Evolutionary conservation across 2,329 filamentous ascomycete species (phyloP), one percentile per base, ranked within the genome.

Genomic region (Xylaria sp.): DNA sequence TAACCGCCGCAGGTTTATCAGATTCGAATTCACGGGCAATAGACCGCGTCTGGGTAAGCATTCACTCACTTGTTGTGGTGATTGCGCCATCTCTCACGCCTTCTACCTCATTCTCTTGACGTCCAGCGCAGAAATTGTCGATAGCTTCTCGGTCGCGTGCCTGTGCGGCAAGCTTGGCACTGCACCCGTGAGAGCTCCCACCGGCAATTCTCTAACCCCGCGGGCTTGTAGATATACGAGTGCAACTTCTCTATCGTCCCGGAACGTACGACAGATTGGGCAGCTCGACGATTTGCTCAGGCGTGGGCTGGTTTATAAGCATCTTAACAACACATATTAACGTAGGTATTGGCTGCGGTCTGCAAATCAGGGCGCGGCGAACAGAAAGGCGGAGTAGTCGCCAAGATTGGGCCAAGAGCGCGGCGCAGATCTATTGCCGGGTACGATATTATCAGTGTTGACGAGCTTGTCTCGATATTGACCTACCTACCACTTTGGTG

Each of bases 401-500:
- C 71, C 71, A 73, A 73, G 71, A 62, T 67, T 64, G 25, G 56
- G 71, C 71, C 69, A 71, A 71, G 67, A 36, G 39, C 41, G 43
- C 52, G 31, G 59, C 46, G 64, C 61, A 71, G 68, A 71, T 71
- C 69, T 67, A 69, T 66, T 71, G 66, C 71, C 65, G 68, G 41
- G 62, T 54, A 65, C 48, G 25, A 43, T 56, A 56, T 51, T 64
- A 68, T 64, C 33, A 58, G 18, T 43, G 33, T 67, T 62, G 66
- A 48, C 48, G 39, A 64, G 69, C 62, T 73, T 68, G 62, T 67
- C 65, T 59, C 67, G 69, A 74, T 67, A 73, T 72, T 76, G 74
- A 75, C 74, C 74, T 77, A 76, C 75, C 75, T 77, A 75, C 75
- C 74, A 13, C 48, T 73, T 76, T 74, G 3, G 74, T 75, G 73